A percentile compares a stretch with the other conserved stretches of the same genome.
phyloP scores from a whole-genome alignment of 1,284 basidiomycete genomes.

The Psilocybe mexicana region DNA sequence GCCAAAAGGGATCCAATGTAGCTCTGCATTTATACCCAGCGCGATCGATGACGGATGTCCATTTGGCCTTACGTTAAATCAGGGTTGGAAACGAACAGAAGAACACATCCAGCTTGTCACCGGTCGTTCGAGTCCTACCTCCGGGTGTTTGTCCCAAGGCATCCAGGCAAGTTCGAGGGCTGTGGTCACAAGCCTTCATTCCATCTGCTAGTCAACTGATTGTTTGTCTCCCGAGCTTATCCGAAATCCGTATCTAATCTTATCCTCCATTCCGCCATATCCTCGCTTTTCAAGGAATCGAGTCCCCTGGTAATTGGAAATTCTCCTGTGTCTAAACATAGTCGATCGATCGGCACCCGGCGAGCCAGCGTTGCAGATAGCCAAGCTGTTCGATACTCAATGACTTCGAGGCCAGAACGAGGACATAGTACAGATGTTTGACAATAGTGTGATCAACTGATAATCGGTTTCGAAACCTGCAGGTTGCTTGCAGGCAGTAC shows the following conservation, averaged over 20 bases:
- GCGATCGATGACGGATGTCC: neutral
- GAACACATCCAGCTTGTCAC: slow-evolving; percentile 1
- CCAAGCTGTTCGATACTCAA: neutral
- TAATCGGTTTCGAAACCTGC: neutral
- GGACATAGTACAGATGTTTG: neutral
- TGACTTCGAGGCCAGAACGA: slow-evolving; percentile 4
- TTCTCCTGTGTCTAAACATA: neutral
- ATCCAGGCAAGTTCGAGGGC: slow-evolving; percentile 17
- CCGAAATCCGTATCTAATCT: neutral
- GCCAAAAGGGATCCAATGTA: neutral
- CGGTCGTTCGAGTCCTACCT: slow-evolving; percentile 12
- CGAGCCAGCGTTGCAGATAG: too few relatives aligned
- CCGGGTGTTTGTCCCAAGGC: slow-evolving; percentile 1
- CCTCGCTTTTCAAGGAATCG: neutral
- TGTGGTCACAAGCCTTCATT: neutral
- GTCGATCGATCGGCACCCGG: neutral
- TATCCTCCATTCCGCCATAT: neutral
- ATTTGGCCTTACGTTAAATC: neutral
- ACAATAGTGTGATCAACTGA: neutral
- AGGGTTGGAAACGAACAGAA: slow-evolving; percentile 4
- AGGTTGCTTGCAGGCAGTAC: neutral
- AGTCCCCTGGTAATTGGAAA: neutral
- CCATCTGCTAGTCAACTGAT: slow-evolving; percentile 1
- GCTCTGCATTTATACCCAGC: slow-evolving; percentile 10
- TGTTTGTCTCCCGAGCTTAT: neutral